phyloP scores from a whole-genome alignment of 129 eudicot genomes.

The Flaveria trinervia region DNA sequence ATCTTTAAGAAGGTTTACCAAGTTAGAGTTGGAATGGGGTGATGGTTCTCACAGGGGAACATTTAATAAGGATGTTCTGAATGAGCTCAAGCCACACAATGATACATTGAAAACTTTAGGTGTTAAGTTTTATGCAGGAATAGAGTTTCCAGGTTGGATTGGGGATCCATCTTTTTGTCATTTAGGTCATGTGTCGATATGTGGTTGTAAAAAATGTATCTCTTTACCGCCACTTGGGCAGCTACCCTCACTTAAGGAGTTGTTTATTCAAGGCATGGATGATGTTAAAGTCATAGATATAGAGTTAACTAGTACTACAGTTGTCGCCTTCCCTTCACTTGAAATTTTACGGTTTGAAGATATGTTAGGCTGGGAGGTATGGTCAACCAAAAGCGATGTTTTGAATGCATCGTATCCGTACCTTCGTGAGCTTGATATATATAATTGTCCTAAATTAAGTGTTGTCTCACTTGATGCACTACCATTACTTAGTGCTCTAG shows the following conservation, averaged over 20 bases:
- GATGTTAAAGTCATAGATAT: not conserved
- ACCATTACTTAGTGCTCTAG: not conserved
- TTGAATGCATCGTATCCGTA: slow-evolving; percentile 1
- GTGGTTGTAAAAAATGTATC: not conserved
- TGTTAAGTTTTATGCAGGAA: not conserved
- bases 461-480: slow-evolving; percentile 11
- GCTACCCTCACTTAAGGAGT: not conserved
- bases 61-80: not conserved
- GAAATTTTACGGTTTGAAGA: not conserved
- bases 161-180: not conserved
- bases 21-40: not conserved
- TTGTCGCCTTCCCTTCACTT: not conserved
- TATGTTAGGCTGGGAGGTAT: not conserved
- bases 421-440: slow-evolving; percentile 1
- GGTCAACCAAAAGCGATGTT: not conserved
- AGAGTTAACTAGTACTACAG: not conserved
- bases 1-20: not conserved
- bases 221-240: not conserved
- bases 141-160: not conserved
- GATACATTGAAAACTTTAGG: not conserved
- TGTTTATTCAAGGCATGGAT: not conserved
- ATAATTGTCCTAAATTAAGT: not conserved
- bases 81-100: not conserved
- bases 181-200: not conserved
- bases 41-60: not conserved